A percentile compares a stretch with the other conserved stretches of the same genome.
phyloP scores from a whole-genome alignment of 1,139 yeast species.

The Waltiozyma sp. region DNA sequence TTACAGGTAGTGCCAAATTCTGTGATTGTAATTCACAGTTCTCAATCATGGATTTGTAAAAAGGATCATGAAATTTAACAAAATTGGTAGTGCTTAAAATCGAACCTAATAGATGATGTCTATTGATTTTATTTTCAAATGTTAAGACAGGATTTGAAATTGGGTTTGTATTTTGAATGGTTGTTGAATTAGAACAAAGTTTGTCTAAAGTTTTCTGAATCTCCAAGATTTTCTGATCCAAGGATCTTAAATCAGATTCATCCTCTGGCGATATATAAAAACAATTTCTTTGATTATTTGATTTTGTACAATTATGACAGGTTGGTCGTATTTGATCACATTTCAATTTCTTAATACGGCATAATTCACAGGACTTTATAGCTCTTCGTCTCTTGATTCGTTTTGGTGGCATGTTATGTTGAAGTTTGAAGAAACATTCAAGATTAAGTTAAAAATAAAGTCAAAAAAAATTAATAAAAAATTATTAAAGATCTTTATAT shows the following conservation, averaged over 20 bases:
- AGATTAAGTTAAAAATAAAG: no score
- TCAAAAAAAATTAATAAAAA: no score
- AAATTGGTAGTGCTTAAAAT: neutral
- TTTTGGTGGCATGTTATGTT: neutral
- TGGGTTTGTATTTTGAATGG: no score
- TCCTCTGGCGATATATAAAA: neutral
- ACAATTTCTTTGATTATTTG: neutral
- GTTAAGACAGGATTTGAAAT: no score
- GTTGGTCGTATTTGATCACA: neutral
- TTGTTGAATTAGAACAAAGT: no score
- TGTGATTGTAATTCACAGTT: neutral
- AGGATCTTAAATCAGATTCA: neutral
- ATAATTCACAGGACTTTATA: neutral
- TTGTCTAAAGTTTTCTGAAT: neutral
- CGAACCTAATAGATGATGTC: neutral
- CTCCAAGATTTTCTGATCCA: neutral
- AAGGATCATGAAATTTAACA: neutral
- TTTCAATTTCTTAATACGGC: neutral
- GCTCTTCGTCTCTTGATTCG: neutral
- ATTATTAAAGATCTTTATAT: no score
- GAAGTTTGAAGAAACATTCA: neutral
- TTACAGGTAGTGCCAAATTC: neutral
- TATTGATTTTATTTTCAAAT: neutral
- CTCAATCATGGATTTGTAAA: neutral
- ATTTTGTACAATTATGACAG: neutral